phyloP scores from a whole-genome alignment of 2,329 filamentous ascomycete genomes.

The Biscogniauxia marginata region DNA sequence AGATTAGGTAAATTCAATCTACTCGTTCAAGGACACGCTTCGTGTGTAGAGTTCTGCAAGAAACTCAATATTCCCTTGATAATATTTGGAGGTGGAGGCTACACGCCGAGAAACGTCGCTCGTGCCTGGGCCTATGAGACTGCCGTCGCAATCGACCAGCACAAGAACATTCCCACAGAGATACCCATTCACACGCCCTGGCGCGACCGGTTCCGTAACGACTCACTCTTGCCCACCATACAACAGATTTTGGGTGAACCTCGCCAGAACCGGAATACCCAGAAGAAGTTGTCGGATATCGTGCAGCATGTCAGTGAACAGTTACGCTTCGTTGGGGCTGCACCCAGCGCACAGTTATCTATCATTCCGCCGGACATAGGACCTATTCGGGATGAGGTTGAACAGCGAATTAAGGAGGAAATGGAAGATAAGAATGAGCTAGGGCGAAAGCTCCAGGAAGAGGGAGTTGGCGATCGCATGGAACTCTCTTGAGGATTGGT shows the following conservation, averaged over 20 bases:
- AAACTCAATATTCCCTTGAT: slow-evolving; percentile 76
- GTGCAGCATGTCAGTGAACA: slow-evolving; percentile 80
- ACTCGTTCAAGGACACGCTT: slow-evolving; percentile 90
- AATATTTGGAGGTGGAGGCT: slow-evolving; percentile 90
- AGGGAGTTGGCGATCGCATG: slow-evolving; percentile 57
- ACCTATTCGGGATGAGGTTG: slow-evolving; percentile 66
- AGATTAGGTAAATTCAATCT: slow-evolving; percentile 94
- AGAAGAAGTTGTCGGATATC: slow-evolving; percentile 72
- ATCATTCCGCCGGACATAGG: slow-evolving; percentile 76
- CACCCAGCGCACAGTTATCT: slow-evolving; percentile 84
- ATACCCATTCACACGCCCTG: slow-evolving; percentile 82
- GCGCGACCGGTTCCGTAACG: slow-evolving; percentile 83
- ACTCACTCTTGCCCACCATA: slow-evolving; percentile 86
- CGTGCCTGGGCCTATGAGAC: slow-evolving; percentile 98
- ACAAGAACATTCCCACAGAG: slow-evolving; percentile 66
- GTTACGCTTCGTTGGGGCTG: slow-evolving; percentile 77
- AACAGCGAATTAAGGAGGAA: slow-evolving; percentile 65
- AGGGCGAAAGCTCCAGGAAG: slow-evolving; percentile 53
- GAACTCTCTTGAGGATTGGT: slow-evolving; percentile 37
- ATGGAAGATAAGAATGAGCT: slow-evolving; percentile 57
- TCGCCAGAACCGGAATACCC: slow-evolving; percentile 74
- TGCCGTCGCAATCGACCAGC: slow-evolving; percentile 76
- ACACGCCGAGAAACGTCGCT: slow-evolving; percentile 94
- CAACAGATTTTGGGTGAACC: slow-evolving; percentile 67
- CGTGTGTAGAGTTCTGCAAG: slow-evolving; percentile 89